phyloP scores from a whole-genome alignment of 345 rosid species.

The Hevea brasiliensis region DNA sequence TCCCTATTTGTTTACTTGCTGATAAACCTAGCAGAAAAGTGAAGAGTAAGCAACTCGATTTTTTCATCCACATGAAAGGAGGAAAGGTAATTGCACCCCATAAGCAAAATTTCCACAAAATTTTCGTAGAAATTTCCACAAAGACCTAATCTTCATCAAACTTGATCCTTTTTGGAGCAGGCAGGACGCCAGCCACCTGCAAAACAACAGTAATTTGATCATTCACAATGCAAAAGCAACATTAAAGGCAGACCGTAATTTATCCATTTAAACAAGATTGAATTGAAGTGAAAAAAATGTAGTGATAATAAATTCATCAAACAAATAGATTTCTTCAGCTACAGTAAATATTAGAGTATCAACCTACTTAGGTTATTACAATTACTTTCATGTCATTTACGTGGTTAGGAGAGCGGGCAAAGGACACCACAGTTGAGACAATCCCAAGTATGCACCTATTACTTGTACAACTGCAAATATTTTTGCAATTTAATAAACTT shows the following conservation, averaged over 20 bases:
- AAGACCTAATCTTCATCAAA: no score
- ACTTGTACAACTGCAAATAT: not conserved
- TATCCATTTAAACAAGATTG: not conserved
- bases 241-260: not conserved
- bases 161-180: no score
- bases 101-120: no score
- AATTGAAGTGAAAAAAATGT: not conserved
- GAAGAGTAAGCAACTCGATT: no score
- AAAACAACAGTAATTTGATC: slow-evolving; percentile 2
- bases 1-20: no score
- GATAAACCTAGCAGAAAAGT: no score
- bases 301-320: no score
- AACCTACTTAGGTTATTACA: not conserved
- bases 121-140: no score
- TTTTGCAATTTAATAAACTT: not conserved
- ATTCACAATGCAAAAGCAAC: not conserved
- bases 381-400: not conserved
- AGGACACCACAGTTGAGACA: no score
- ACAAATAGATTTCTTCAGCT: not conserved
- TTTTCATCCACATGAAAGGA: no score
- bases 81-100: no score
- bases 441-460: not conserved
- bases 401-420: not conserved
- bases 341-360: not conserved
- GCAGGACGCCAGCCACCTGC: slow-evolving; percentile 45